These are phyloP conservation scores for Niveomyces coronatus DNA, from an alignment of 2,329 filamentous ascomycete species.

Conservation along the genomic window DNA sequence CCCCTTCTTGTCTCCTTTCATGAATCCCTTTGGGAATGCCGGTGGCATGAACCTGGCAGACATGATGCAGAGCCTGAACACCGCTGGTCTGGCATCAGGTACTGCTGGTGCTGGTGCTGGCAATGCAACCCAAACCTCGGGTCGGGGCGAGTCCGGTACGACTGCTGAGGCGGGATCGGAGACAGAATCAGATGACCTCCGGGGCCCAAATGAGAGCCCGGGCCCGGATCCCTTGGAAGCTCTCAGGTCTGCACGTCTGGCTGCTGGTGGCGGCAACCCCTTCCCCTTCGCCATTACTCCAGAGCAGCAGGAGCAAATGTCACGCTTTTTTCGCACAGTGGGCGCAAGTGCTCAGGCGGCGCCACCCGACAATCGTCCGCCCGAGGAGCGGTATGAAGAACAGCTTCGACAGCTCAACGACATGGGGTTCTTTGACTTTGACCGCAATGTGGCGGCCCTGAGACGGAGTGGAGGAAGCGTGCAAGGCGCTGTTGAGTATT, in stretches of 20 bases:
- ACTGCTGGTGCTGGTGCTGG: slow-evolving; percentile 9
- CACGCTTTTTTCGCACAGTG: slow-evolving; percentile 36
- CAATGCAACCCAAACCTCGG: slow-evolving; percentile 12
- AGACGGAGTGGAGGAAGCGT: slow-evolving; percentile 86
- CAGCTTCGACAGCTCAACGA: slow-evolving; percentile 92
- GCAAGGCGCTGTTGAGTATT: slow-evolving; percentile 76
- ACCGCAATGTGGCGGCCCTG: slow-evolving; percentile 80
- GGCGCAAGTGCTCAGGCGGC: slow-evolving; percentile 31
- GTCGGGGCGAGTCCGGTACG: slow-evolving; percentile 15
- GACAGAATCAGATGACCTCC: too few relatives aligned
- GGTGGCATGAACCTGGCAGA: slow-evolving; percentile 12
- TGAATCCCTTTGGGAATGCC: slow-evolving; percentile 20
- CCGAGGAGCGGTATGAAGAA: slow-evolving; percentile 85
- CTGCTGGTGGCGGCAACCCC: slow-evolving; percentile 26
- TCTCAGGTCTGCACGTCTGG: slow-evolving; percentile 39
- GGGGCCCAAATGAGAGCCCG: too few relatives aligned
- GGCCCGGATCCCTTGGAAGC: slow-evolving; percentile 60
- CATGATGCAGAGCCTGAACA: slow-evolving; percentile 17
- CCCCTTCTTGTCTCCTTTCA: slow-evolving; percentile 33
- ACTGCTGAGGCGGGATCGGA: slow-evolving; percentile 10
- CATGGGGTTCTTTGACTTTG: slow-evolving; percentile 98
- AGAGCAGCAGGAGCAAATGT: slow-evolving; percentile 44
- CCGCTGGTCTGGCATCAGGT: slow-evolving; percentile 23
- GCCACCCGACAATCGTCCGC: slow-evolving; percentile 73
- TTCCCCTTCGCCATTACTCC: slow-evolving; percentile 41